phyloP scores from a whole-genome alignment of 768 basidiomycete genomes.

The Suillus fuscotomentosus region DNA sequence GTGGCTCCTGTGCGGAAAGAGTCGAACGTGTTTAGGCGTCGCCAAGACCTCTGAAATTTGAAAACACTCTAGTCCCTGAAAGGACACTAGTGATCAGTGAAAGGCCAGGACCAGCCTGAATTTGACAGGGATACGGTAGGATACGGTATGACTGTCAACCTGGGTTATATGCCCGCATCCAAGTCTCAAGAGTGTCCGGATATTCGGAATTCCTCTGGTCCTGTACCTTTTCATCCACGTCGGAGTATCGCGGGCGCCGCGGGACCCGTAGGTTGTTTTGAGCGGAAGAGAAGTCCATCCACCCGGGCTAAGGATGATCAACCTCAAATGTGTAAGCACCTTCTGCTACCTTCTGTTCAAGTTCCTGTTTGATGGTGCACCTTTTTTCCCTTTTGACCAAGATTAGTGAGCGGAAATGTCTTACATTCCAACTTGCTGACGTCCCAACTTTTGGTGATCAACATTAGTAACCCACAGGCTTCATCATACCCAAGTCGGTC shows the following conservation, averaged over 20 bases:
- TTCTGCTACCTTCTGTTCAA: background rate
- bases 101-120: background rate
- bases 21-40: background rate
- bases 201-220: background rate
- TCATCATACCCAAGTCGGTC: background rate
- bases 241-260: background rate
- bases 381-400: background rate
- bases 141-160: no score
- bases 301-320: background rate
- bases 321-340: background rate
- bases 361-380: background rate
- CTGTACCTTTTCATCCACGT: background rate
- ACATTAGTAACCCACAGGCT: background rate
- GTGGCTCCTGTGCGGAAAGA: background rate
- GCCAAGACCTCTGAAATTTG: background rate
- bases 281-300: background rate
- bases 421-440: background rate
- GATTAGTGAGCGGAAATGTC: background rate
- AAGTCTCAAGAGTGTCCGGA: background rate
- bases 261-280: background rate
- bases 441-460: background rate
- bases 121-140: no score
- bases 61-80: background rate
- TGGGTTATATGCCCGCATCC: background rate
- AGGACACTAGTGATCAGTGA: background rate